Evolutionary conservation across 768 basidiomycete species (phyloP).

Genomic region (Termitomyces sp.): DNA sequence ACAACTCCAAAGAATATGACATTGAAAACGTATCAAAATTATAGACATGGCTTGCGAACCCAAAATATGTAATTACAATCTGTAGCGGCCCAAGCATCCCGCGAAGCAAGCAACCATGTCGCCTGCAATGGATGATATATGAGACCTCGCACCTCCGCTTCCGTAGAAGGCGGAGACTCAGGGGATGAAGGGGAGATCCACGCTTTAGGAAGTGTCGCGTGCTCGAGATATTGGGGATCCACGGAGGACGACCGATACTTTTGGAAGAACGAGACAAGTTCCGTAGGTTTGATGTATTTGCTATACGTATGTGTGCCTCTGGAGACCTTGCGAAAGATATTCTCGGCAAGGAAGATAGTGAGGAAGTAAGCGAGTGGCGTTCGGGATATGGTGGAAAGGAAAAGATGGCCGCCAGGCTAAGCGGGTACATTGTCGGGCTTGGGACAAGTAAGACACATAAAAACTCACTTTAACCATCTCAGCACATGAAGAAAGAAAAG

Average conservation of each 20-base stretch:
- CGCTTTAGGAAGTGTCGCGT: constrained; percentile 22
- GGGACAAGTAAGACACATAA: not conserved
- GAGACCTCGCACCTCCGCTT: constrained; percentile 79
- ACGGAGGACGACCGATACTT: constrained; percentile 34
- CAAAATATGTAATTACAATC: constrained; percentile 83
- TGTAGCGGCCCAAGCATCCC: constrained; percentile 47
- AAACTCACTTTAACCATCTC: constrained; percentile 76
- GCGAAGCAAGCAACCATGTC: constrained; percentile 64
- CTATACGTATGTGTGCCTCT: constrained; percentile 88
- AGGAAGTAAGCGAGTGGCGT: constrained; percentile 45
- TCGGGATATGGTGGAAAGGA: constrained; percentile 93
- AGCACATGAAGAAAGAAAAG: constrained; percentile 78
- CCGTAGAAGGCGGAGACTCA: constrained; percentile 49
- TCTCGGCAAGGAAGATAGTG: constrained; percentile 68
- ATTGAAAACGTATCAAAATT: not conserved
- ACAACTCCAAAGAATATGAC: not conserved
- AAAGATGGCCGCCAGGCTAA: constrained; percentile 92
- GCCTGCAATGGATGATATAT: constrained; percentile 69
- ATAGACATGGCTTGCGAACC: constrained; percentile 60
- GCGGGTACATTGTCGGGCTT: not conserved
- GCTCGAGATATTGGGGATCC: constrained; percentile 6
- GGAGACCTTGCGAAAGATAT: constrained; percentile 72
- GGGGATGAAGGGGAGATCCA: constrained; percentile 55
- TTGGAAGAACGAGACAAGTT: constrained; percentile 81
- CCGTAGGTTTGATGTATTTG: constrained; percentile 85